Evolutionary conservation across 2,329 filamentous ascomycete genomes (phyloP), one percentile per base, ranked within the genome.

Genomic region (Talaromyces sp.): DNA sequence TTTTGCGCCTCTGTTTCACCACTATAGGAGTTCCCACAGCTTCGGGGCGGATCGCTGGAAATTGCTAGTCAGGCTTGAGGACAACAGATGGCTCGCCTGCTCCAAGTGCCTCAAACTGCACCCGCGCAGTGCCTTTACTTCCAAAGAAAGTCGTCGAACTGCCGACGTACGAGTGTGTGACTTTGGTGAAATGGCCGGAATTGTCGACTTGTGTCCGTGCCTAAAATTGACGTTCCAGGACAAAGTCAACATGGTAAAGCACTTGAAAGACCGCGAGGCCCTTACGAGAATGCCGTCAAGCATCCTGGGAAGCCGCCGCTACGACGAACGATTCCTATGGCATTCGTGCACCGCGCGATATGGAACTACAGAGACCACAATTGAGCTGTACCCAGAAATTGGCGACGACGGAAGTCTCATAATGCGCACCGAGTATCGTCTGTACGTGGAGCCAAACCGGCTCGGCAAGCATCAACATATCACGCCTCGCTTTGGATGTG

Each of bases 151-250:
- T n/a, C 66, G 67, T 60, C 70, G 70, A 53, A 71, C 71, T 17
- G 51, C 74, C 5, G 71, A 73, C 46, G 63, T 63, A 26, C 70
- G 74, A 32, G 65, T 65, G 14, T 76, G 74, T 58, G 69, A 71
- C 41, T 52, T 76, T 53, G 74, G 74, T 13, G 67, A 68, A 8
- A 60, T 70, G 17, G 73, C 74, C 19, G 74, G 74, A 6, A 64
- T 76, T 49, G 73, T 76, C 43, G 74, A 76, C 46, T 56, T 76
- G 29, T 76, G 74, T 56, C 74, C 74, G 10, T 76, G 74, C 70
- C 73, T 71, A 57, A 76, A 76, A 62, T 58, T 76, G 59, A 76
- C 74, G 0, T 76, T 72, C 60, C 70, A 68, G 6, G 74, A 75
- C 59, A 76, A 73, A 58, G 56, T 71, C 50, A 70, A 75, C 19